A percentile compares a stretch with the other conserved stretches of the same genome.
Conservation (phyloP, 148 eudicot genomes). For the Camellia japonica region DNA sequence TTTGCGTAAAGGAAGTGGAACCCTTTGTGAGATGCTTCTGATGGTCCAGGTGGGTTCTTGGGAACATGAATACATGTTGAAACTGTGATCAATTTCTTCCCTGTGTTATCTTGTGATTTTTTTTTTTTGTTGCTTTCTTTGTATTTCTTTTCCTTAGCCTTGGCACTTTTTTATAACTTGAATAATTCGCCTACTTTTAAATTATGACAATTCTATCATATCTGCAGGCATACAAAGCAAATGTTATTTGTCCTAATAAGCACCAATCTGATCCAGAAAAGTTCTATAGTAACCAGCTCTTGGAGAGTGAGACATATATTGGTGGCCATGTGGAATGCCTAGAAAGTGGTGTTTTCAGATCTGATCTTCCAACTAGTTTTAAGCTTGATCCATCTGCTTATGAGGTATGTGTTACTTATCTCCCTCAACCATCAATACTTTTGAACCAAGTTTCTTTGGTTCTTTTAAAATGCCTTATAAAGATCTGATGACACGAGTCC, state of each 20-base stretch:
- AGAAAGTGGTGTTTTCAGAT: slow-evolving; percentile 99
- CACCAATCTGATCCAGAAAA: slow-evolving; percentile 96
- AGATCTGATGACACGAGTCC: background rate
- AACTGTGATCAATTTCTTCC: background rate
- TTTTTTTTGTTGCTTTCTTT: background rate
- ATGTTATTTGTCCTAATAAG: slow-evolving; percentile 94
- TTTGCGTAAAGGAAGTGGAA: slow-evolving; percentile 99
- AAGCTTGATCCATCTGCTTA: slow-evolving; percentile 96
- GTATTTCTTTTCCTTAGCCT: background rate
- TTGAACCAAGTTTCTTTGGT: slow-evolving; percentile 1
- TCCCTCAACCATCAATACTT: background rate
- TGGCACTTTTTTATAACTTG: background rate
- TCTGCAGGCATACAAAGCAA: slow-evolving; percentile 84
- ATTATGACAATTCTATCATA: slow-evolving; percentile 11
- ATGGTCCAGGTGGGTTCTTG: slow-evolving; percentile 87
- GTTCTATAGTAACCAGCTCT: slow-evolving; percentile 64
- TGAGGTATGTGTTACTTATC: slow-evolving; percentile 47
- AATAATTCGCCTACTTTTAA: background rate
- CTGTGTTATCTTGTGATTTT: background rate
- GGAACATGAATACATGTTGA: slow-evolving; percentile 1
- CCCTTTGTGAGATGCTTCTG: slow-evolving; percentile 99
- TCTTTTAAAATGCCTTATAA: background rate
- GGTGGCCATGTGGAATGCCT: slow-evolving; percentile 99
- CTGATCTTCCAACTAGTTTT: slow-evolving; percentile 94
- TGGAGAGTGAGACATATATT: slow-evolving; percentile 99